Conservation (phyloP, 2,329 filamentous ascomycete species). For the Colletotrichum sp. region DNA sequence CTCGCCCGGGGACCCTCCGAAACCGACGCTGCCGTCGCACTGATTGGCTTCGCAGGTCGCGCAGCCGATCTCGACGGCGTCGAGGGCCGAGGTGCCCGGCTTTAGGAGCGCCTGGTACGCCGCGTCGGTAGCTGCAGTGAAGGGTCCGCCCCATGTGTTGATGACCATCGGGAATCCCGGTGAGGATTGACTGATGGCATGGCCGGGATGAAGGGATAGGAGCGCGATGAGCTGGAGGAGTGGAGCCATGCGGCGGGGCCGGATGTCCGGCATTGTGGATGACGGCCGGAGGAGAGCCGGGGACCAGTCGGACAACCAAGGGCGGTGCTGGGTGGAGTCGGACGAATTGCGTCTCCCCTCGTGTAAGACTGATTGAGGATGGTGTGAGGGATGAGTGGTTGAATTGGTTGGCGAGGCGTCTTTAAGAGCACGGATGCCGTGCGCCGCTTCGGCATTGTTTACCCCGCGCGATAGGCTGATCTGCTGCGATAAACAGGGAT, state of each 20-base stretch:
- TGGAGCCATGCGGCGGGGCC: constrained; percentile 1
- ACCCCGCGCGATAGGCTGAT: constrained; percentile 17
- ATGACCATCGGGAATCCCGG: constrained; percentile 53
- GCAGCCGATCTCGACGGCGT: constrained; percentile 57
- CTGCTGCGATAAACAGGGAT: constrained; percentile 12
- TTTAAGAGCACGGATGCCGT: background rate
- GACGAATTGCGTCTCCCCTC: background rate
- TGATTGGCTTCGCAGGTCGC: constrained; percentile 54
- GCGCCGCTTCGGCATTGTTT: background rate
- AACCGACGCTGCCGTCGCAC: constrained; percentile 60
- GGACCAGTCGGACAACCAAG: background rate
- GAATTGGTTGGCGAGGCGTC: background rate
- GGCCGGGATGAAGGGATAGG: constrained; percentile 12
- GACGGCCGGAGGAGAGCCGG: background rate
- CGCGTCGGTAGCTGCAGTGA: constrained; percentile 55
- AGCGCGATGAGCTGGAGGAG: constrained; percentile 10
- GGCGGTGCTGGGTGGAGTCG: background rate
- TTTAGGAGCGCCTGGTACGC: constrained; percentile 45
- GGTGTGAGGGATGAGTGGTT: background rate
- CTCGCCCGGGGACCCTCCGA: constrained; percentile 59
- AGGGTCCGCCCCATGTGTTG: constrained; percentile 60
- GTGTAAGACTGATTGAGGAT: background rate
- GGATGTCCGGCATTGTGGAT: constrained; percentile 4
- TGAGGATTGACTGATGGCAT: constrained; percentile 26
- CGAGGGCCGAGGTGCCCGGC: constrained; percentile 42